A percentile compares a stretch with the other conserved stretches of the same genome.
These are phyloP conservation scores for Histomonas meleagridis DNA, from an alignment of 208 protist genomes.

Conservation along the genomic window DNA sequence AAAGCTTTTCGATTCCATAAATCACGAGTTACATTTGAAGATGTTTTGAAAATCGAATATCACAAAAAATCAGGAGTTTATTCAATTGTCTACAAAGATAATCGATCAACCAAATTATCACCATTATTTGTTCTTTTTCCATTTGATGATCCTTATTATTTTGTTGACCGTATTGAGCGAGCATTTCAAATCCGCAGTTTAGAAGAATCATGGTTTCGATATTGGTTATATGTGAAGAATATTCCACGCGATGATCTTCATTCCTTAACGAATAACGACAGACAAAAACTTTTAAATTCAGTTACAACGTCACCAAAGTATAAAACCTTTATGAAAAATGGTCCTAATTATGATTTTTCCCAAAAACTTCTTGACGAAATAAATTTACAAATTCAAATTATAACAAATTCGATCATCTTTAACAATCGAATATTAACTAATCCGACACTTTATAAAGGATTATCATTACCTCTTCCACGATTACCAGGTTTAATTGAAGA, in stretches of 20 bases:
- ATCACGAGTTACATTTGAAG: neutral
- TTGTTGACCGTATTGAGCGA: constrained; percentile 1
- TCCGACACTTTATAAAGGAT: constrained; percentile 1
- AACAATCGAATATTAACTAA: constrained; percentile 19
- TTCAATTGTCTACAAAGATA: neutral
- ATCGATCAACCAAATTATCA: neutral
- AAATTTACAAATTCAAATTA: neutral
- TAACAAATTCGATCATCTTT: constrained; percentile 29
- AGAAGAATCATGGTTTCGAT: constrained; percentile 35
- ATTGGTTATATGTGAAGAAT: constrained; percentile 33
- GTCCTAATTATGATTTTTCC: neutral
- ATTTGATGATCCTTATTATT: neutral
- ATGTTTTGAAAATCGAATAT: neutral
- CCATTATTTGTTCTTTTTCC: constrained; percentile 15
- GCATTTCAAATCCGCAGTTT: neutral
- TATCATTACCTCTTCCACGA: constrained; percentile 6
- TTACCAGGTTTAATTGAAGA: neutral
- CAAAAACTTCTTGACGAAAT: constrained; percentile 20
- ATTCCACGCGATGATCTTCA: constrained; percentile 28
- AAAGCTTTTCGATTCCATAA: constrained; percentile 14
- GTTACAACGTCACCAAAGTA: neutral
- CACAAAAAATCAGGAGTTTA: neutral
- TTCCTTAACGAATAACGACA: neutral
- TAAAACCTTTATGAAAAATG: neutral
- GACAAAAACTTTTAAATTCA: neutral